phyloP scores from a whole-genome alignment of 257 asterid species.

The Verbascum thapsus region DNA sequence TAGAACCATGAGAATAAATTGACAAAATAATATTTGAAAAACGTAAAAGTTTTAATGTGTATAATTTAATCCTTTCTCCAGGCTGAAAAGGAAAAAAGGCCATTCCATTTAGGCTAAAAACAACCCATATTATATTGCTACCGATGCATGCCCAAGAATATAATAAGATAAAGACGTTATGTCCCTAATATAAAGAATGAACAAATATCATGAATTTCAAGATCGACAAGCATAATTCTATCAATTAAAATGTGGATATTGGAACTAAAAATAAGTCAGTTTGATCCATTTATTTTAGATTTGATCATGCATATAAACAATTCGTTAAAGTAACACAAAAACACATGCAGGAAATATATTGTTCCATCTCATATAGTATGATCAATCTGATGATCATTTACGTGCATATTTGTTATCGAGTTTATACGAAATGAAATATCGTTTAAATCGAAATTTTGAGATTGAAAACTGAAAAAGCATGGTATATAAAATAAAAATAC shows the following conservation, averaged over 20 bases:
- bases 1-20: constrained; percentile 10
- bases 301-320: constrained; percentile 7
- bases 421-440: too few relatives aligned
- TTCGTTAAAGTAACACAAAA: background rate
- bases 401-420: too few relatives aligned
- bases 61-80: constrained; percentile 16
- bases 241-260: background rate
- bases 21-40: background rate
- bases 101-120: constrained; percentile 12
- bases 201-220: constrained; percentile 8
- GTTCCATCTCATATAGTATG: too few relatives aligned
- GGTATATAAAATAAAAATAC: background rate
- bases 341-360: background rate
- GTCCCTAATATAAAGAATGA: constrained; percentile 14
- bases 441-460: too few relatives aligned
- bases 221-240: constrained; percentile 6
- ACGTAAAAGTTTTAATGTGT: background rate
- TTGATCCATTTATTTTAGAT: constrained; percentile 15
- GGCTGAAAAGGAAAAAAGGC: constrained; percentile 27
- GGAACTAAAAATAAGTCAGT: background rate
- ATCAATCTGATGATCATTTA: too few relatives aligned
- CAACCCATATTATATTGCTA: background rate
- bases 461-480: background rate
- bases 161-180: background rate
- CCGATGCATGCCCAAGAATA: constrained; percentile 14